Conservation (phyloP, 2,329 filamentous ascomycete genomes). For the Cadophora sp. region DNA sequence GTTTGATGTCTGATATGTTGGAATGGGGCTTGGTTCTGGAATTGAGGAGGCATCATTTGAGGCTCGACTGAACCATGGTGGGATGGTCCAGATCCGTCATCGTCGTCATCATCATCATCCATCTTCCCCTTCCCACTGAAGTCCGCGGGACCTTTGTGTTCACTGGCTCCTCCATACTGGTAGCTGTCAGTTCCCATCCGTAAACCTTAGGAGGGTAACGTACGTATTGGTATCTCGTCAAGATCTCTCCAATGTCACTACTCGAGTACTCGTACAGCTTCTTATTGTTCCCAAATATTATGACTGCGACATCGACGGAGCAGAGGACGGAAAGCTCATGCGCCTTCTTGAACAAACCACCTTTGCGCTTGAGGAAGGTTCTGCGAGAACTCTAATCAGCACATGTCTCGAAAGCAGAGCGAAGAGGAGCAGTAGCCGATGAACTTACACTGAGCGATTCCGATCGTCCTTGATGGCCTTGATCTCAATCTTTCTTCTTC, state of each 20-base stretch:
- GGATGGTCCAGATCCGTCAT: slow-evolving; percentile 71
- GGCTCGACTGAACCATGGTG: slow-evolving; percentile 49
- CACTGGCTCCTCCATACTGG: slow-evolving; percentile 90
- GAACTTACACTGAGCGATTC: slow-evolving; percentile 88
- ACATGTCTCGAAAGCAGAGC: slow-evolving; percentile 28
- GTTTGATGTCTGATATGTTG: slow-evolving; percentile 83
- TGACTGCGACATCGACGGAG: slow-evolving; percentile 97
- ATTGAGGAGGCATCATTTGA: slow-evolving; percentile 73
- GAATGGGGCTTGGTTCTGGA: slow-evolving; percentile 73
- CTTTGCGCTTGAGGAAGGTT: slow-evolving; percentile 98
- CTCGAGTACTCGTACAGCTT: slow-evolving; percentile 99
- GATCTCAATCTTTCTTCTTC: slow-evolving; percentile 99
- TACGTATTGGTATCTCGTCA: slow-evolving; percentile 90
- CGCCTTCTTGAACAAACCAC: slow-evolving; percentile 98
- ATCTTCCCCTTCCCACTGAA: slow-evolving; percentile 79
- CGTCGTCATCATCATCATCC: slow-evolving; percentile 84
- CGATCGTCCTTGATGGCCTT: slow-evolving; percentile 99
- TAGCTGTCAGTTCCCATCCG: slow-evolving; percentile 32
- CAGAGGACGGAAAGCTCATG: slow-evolving; percentile 98
- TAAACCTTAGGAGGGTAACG: slow-evolving; percentile 48
- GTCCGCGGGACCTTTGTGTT: slow-evolving; percentile 94
- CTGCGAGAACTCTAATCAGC: slow-evolving; percentile 53
- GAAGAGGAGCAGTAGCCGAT: slow-evolving; percentile 5
- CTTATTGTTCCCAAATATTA: slow-evolving; percentile 99
- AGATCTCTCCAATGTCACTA: slow-evolving; percentile 87